A percentile compares a stretch with the other conserved stretches of the same genome.
phyloP scores from a whole-genome alignment of 768 basidiomycete species.

The Boletus edulis region DNA sequence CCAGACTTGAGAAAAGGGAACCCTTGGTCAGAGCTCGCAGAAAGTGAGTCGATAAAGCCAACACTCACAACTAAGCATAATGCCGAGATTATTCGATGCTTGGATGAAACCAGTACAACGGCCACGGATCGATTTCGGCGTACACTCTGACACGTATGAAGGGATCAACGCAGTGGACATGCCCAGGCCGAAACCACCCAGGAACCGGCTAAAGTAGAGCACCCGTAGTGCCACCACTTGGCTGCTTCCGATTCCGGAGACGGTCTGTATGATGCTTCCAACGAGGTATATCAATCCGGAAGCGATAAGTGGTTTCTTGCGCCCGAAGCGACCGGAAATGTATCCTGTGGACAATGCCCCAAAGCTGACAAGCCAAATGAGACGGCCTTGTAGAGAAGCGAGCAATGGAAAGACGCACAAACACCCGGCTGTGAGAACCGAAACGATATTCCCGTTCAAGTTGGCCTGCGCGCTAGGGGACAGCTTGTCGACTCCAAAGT shows the following conservation, averaged over 20 bases:
- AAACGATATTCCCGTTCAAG: slow-evolving; percentile 51
- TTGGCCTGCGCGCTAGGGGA: slow-evolving; percentile 37
- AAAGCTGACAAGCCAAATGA: slow-evolving; percentile 29
- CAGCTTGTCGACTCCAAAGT: slow-evolving; percentile 45
- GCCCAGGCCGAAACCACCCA: slow-evolving; percentile 61
- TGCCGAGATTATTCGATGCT: slow-evolving; percentile 29
- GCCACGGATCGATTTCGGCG: slow-evolving; percentile 46
- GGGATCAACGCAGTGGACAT: slow-evolving; percentile 50
- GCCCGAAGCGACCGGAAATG: slow-evolving; percentile 42
- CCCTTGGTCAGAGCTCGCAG: background rate
- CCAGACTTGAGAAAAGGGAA: slow-evolving; percentile 36
- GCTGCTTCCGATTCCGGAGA: slow-evolving; percentile 42
- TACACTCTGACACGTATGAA: slow-evolving; percentile 50
- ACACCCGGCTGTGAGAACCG: slow-evolving; percentile 47
- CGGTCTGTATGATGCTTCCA: slow-evolving; percentile 46
- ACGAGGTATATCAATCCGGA: slow-evolving; percentile 47
- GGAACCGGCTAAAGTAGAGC: slow-evolving; percentile 50
- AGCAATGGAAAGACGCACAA: slow-evolving; percentile 35
- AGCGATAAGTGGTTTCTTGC: slow-evolving; percentile 42
- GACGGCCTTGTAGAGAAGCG: background rate
- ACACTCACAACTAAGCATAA: slow-evolving; percentile 35
- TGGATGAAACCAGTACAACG: slow-evolving; percentile 48
- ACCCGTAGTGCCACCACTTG: slow-evolving; percentile 34
- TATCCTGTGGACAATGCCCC: slow-evolving; percentile 43
- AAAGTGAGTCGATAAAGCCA: background rate